Evolutionary conservation across 2,329 filamentous ascomycete genomes (phyloP).

Genomic region (Pyrenochaeta sp.): DNA sequence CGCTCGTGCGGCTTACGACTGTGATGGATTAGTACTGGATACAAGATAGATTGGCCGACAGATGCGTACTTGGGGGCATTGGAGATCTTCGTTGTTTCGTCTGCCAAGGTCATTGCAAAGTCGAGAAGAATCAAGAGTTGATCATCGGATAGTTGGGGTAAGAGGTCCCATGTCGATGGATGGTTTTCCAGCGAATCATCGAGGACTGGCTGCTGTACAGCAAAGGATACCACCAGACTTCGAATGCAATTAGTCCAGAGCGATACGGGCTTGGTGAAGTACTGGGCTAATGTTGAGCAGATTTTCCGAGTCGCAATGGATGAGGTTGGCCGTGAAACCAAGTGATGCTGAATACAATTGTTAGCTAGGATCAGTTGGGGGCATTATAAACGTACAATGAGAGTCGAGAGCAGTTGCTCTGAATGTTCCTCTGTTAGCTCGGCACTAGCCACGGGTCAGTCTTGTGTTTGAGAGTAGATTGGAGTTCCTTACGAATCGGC

Average conservation of each 20-base stretch:
- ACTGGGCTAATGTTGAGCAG: constrained; percentile 77
- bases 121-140: constrained; percentile 68
- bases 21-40: constrained; percentile 3
- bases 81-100: constrained; percentile 74
- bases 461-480: neutral
- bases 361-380: constrained; percentile 10
- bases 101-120: constrained; percentile 69
- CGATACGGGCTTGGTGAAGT: constrained; percentile 73
- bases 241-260: constrained; percentile 71
- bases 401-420: constrained; percentile 44
- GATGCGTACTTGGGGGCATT: constrained; percentile 59
- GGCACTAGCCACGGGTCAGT: constrained; percentile 25
- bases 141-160: constrained; percentile 56
- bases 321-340: constrained; percentile 50
- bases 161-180: constrained; percentile 54
- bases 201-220: constrained; percentile 55
- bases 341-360: constrained; percentile 29
- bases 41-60: neutral
- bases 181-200: constrained; percentile 58
- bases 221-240: constrained; percentile 68
- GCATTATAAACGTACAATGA: constrained; percentile 40
- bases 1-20: constrained; percentile 59
- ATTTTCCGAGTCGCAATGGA: constrained; percentile 75
- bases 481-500: constrained; percentile 73
- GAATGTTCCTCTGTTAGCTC: constrained; percentile 44